Evolutionary conservation across 805 yeast genomes (phyloP).

Genomic region (Myxozyma mucilagina): DNA sequence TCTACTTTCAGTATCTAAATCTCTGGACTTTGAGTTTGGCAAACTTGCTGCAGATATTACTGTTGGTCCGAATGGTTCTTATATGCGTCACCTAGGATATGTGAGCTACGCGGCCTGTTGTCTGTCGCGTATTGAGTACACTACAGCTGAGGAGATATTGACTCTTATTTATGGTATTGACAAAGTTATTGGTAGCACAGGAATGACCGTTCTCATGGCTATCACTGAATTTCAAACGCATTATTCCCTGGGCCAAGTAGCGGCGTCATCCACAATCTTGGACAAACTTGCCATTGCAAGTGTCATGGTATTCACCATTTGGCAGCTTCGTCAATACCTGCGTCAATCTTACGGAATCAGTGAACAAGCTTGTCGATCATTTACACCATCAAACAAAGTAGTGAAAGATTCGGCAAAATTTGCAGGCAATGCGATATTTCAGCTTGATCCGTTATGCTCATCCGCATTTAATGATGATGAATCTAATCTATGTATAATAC

Average conservation of each 20-base stretch:
- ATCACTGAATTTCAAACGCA: conserved; percentile 9
- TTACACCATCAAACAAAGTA: conserved; percentile 3
- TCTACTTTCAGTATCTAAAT: conserved; percentile 26
- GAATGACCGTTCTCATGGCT: conserved; percentile 33
- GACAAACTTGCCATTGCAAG: conserved; percentile 14
- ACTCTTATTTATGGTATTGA: conserved; percentile 49
- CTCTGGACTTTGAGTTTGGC: conserved; percentile 16
- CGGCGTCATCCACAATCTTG: neutral
- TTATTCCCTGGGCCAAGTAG: neutral
- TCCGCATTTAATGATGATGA: conserved; percentile 8
- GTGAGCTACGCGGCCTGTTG: conserved; percentile 45
- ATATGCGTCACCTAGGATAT: conserved; percentile 36
- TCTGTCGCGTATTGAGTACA: conserved; percentile 45
- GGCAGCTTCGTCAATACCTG: conserved; percentile 19
- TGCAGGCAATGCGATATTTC: neutral
- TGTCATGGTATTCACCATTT: conserved; percentile 10
- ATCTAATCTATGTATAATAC: conserved; percentile 3
- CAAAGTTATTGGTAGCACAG: conserved; percentile 46
- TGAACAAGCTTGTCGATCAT: conserved; percentile 20
- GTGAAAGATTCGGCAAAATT: conserved; percentile 11
- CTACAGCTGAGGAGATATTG: conserved; percentile 54
- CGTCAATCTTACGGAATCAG: conserved; percentile 17
- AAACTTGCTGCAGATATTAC: conserved; percentile 39
- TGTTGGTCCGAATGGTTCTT: conserved; percentile 33
- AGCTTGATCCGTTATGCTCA: conserved; percentile 10